Base-by-base conservation (phyloP, 1,284 basidiomycete species). In the Sporisorium iseilematis-ciliati region DNA sequence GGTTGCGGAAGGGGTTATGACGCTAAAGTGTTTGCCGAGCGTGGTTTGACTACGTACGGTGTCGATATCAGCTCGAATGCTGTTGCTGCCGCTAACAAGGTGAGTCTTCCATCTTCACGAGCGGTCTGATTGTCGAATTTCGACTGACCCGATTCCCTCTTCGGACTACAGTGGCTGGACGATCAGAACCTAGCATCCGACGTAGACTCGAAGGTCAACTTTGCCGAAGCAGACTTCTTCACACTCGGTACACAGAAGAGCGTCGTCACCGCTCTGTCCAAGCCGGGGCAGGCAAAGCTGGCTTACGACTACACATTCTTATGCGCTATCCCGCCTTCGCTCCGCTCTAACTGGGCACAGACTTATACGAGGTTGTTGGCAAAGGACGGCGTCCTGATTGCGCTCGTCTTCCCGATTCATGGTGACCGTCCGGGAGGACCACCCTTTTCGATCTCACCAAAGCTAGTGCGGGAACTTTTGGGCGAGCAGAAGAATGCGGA, bases 221-320 rank as follows among this genome's bases (percentile, higher is more conserved):
- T 78, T 54, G 65, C 56, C 54, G 67, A 75, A 33, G 66, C 64
- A 5, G 75, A 78, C 58, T 78, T 78, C 55, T 78, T 78, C 67
- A 51, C 55, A 7, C 65, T 76, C 12, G 74, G 69, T 26, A 76
- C 65, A 2, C 23, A 42, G 11, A 56, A 59, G 23, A 51, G 55
- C 33, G 35, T 68, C 12, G 54, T 40, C 2, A 7, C 57, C 1
- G 65, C 59, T 18, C 58, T 75, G 1, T 54, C 73, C 18, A 52
- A 65, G 45, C 35, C 73, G 5, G 60, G 57, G 7, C 29, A 41
- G 11, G 65, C 33, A 14, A 52, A 31, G 10, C 59, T 81, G 12
- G 66, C 71, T 3, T 81, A 81, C 59, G 79, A 81, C 50, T 81
- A 81, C 53, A 81, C 79, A 4, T 81, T 81, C 62, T 57, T 81